These are phyloP conservation scores for Lecanosticta acicola DNA, from an alignment of 2,329 filamentous ascomycete genomes.

Conservation along the genomic window DNA sequence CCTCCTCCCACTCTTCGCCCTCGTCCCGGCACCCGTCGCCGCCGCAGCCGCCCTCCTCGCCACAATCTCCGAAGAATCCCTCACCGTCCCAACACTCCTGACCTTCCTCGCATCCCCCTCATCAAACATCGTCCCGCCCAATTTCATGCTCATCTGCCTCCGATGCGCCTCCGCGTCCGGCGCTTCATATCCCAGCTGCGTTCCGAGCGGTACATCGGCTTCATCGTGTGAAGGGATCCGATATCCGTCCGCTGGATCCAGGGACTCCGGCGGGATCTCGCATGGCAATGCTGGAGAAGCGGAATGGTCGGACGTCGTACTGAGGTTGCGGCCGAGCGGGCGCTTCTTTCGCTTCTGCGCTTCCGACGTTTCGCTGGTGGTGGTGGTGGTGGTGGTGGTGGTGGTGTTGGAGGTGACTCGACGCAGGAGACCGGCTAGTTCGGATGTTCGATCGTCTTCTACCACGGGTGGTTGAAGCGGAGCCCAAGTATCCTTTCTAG, in stretches of 20 bases:
- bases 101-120: constrained; percentile 23
- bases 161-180: constrained; percentile 29
- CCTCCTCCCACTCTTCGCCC: constrained; percentile 3
- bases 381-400: constrained; percentile 6
- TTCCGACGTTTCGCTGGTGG: constrained; percentile 4
- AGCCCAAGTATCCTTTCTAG: constrained; percentile 8
- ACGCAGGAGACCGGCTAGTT: constrained; percentile 22
- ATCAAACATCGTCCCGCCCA: constrained; percentile 26
- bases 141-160: constrained; percentile 28
- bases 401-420: constrained; percentile 10
- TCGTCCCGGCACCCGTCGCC: constrained; percentile 4
- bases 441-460: constrained; percentile 16
- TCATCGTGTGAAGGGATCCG: constrained; percentile 9
- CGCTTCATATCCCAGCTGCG: constrained; percentile 34
- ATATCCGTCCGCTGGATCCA: constrained; percentile 21
- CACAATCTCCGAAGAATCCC: constrained; percentile 21
- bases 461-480: too few species aligned
- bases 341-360: constrained; percentile 26
- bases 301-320: constrained; percentile 23
- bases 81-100: constrained; percentile 28
- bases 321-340: constrained; percentile 28
- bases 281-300: constrained; percentile 12
- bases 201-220: constrained; percentile 23
- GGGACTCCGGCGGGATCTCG: constrained; percentile 10
- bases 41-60: constrained; percentile 1